A percentile compares a stretch with the other conserved stretches of the same genome.
phyloP scores from a whole-genome alignment of 2,329 filamentous ascomycete genomes.

The Dissoconium aciculare region DNA sequence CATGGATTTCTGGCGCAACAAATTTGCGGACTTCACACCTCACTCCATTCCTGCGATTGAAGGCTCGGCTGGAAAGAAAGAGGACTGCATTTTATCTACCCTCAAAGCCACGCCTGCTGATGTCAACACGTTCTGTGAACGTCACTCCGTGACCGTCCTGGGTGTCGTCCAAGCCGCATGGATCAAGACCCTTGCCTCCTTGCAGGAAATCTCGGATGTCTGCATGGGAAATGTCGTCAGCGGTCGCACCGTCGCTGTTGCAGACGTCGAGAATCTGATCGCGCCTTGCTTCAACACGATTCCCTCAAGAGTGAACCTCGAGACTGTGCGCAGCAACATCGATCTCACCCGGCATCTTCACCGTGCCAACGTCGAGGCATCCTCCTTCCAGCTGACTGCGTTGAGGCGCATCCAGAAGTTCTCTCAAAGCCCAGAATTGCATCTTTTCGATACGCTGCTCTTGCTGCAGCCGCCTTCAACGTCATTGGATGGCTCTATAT shows the following conservation, averaged over 20 bases:
- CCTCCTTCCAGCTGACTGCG: conserved; percentile 60
- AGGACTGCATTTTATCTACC: conserved; percentile 5
- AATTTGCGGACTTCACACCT: conserved; percentile 40
- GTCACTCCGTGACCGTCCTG: conserved; percentile 43
- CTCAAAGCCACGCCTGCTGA: conserved; percentile 11
- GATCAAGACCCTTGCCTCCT: conserved; percentile 46
- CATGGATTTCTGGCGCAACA: conserved; percentile 50
- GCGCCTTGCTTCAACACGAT: conserved; percentile 88
- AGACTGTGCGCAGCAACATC: conserved; percentile 34
- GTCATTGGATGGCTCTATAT: conserved; percentile 33
- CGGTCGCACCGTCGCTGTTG: conserved; percentile 53
- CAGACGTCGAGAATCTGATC: conserved; percentile 56
- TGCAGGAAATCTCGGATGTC: conserved; percentile 46
- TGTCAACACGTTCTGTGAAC: conserved; percentile 37
- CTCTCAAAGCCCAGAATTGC: conserved; percentile 28
- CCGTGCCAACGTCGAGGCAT: conserved; percentile 42
- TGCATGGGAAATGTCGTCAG: conserved; percentile 81
- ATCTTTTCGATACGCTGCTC: conserved; percentile 66
- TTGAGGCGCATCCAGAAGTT: conserved; percentile 54
- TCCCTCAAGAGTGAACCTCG: conserved; percentile 48
- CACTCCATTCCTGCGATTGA: conserved; percentile 24
- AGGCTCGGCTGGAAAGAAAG: not conserved
- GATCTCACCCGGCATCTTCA: conserved; percentile 49
- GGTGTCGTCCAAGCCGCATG: conserved; percentile 59
- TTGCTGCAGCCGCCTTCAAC: conserved; percentile 53